Conservation (phyloP, 2,329 filamentous ascomycete species). For the Sclerotinia borealis region DNA sequence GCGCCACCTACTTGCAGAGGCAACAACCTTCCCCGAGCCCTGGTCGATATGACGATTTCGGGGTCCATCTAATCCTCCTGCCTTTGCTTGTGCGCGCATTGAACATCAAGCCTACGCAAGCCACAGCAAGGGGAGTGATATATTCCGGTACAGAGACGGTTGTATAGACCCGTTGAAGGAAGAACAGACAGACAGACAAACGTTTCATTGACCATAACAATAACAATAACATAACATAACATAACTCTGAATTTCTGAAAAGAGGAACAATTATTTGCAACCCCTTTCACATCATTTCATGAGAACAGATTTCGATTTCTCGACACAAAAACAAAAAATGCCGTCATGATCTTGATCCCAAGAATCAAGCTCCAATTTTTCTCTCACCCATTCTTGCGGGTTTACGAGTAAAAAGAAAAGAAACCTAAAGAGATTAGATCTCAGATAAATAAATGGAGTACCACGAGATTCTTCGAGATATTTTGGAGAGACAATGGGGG, state of each 20-base stretch:
- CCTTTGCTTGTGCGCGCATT: slow-evolving; percentile 4
- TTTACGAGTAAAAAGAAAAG: not conserved
- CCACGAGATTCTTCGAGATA: not conserved
- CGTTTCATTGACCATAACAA: no score
- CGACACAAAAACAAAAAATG: not conserved
- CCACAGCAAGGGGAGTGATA: not conserved
- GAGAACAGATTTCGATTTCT: not conserved
- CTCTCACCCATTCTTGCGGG: not conserved
- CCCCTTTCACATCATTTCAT: no score
- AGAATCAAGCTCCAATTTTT: not conserved
- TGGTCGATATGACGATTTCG: slow-evolving; percentile 8
- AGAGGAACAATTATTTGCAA: not conserved
- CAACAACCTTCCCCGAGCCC: not conserved
- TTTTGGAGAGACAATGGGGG: not conserved
- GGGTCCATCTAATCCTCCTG: slow-evolving; percentile 9
- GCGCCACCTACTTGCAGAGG: slow-evolving; percentile 2
- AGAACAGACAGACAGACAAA: not conserved
- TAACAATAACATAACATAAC: no score
- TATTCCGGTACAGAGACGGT: slow-evolving; percentile 2
- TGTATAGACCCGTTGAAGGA: slow-evolving; percentile 3
- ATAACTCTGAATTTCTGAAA: not conserved
- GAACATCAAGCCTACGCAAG: not conserved
- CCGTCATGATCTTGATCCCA: not conserved
- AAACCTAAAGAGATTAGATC: not conserved
- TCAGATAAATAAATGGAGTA: slow-evolving; percentile 2